Conservation (phyloP, 2,329 filamentous ascomycete genomes). For the Monilinia fructicola region DNA sequence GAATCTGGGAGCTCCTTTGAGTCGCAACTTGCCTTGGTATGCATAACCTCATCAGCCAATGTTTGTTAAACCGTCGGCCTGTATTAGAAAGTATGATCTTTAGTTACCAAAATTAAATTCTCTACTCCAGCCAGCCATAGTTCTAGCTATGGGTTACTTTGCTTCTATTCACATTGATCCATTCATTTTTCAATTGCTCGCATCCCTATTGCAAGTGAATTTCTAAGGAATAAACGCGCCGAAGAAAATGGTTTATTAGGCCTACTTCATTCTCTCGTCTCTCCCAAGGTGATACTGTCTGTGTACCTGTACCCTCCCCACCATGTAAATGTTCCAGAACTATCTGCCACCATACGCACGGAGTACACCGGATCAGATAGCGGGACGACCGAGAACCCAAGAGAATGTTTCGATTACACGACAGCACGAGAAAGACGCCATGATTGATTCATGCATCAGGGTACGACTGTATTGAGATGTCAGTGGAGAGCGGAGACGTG, state of each 20-base stretch:
- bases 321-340: not conserved
- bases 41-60: not conserved
- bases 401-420: not conserved
- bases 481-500: not conserved
- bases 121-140: not conserved
- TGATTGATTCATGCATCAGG: not conserved
- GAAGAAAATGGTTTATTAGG: no score
- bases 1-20: conserved; percentile 1
- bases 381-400: not conserved
- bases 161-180: not conserved
- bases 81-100: not conserved
- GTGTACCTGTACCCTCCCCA: not conserved
- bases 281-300: not conserved
- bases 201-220: not conserved
- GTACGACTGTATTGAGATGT: not conserved
- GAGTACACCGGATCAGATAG: not conserved
- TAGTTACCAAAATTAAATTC: not conserved
- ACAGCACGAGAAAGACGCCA: not conserved
- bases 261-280: not conserved
- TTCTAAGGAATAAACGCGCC: no score
- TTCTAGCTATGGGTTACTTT: no score
- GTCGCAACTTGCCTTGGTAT: conserved; percentile 2
- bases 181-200: no score
- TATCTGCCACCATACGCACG: not conserved
- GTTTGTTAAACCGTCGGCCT: no score